phyloP scores from a whole-genome alignment of 257 asterid species.

The Cordia subcordata region DNA sequence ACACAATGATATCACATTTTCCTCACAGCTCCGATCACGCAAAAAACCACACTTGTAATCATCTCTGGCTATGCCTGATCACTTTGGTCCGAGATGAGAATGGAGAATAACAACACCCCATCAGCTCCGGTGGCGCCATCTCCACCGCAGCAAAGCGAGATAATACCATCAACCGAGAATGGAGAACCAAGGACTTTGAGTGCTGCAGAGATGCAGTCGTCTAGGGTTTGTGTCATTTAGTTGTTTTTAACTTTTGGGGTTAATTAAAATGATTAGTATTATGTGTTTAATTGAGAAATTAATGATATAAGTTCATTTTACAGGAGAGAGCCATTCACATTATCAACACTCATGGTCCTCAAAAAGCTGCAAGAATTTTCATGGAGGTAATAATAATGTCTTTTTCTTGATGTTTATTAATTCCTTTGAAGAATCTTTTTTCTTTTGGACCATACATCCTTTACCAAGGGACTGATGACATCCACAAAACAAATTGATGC shows the following conservation, averaged over 20 bases:
- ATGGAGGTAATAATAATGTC: not conserved
- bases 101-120: not conserved
- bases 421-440: not conserved
- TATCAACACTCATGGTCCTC: not conserved
- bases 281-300: too few relatives aligned
- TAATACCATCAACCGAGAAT: too few relatives aligned
- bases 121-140: not conserved
- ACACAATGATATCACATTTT: too few relatives aligned
- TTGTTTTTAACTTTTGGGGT: not conserved
- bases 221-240: not conserved
- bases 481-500: not conserved
- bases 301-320: too few relatives aligned
- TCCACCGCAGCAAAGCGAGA: not conserved
- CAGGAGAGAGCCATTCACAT: slow-evolving; percentile 1
- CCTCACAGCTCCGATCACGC: not conserved
- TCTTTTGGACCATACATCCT: too few relatives aligned
- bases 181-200: slow-evolving; percentile 10
- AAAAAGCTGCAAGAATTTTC: slow-evolving; percentile 8
- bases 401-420: not conserved
- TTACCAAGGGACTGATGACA: not conserved
- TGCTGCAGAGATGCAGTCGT: not conserved
- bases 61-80: too few relatives aligned
- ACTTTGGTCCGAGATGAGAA: not conserved
- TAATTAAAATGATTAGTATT: too few relatives aligned
- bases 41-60: too few relatives aligned